Evolutionary conservation across 2,329 filamentous ascomycete genomes (phyloP), one percentile per base, ranked within the genome.

Genomic region (Diaporthe capsici): DNA sequence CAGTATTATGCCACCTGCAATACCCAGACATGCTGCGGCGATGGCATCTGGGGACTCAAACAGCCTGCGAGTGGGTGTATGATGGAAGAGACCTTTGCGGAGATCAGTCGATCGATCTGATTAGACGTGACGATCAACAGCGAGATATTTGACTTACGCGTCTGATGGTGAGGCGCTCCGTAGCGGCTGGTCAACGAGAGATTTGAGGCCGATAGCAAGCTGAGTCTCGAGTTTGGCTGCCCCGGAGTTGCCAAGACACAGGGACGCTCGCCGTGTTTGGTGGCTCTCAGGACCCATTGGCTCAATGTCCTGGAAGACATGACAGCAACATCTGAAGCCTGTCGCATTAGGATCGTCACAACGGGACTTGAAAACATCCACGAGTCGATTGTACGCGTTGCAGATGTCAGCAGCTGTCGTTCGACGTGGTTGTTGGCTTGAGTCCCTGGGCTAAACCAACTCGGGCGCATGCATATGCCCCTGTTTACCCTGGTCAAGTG

Each of bases 1-100:
- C 2, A 55, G n/a, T 28, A 31, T 12, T 53, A 70, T 25, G 31
- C 34, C 22, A 4, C 34, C 34, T 22, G 55, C 55, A 8, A 58
- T 7, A 20, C 70, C 70, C 4, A 49, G 20, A 61, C 37, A 34
- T 3, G 8, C 70, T 51, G 25, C 55, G 2, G 49, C n/a, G 2
- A 37, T 44, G 10, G 28, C n/a, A 20, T 44, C 61, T 49, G 72
- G 20, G 17, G 72, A 39, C 22, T 58, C 37, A 4, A 68, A 70
- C 7, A 70, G 15, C 39, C 13, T 42, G 51, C 39, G 39, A 7
- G 72, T 28, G 28, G 72, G 51, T 12, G 72, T 74, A n/a, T 49
- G 20, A 31, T 74, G 72, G 28, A 74, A 74, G 39, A 13, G n/a
- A 28, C 72, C 61, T 20, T 4, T 28, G 17, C 25, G 20, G 7